These are phyloP conservation scores for Solanum stenotomum DNA, from an alignment of 257 asterid species.

Conservation along the genomic window DNA sequence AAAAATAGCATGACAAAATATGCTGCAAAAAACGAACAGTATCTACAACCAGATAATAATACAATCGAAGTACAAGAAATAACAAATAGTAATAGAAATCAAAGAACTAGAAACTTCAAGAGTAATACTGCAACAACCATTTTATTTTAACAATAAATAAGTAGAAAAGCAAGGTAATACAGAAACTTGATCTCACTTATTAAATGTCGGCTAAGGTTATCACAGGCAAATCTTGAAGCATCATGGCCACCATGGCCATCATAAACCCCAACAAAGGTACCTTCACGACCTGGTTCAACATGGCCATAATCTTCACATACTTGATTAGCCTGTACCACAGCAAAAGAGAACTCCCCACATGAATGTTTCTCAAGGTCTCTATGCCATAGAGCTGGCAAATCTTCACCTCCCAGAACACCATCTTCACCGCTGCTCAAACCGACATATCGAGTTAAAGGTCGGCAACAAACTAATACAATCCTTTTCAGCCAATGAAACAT, in stretches of 20 bases:
- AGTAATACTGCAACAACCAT: neutral
- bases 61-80: neutral
- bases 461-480: slow-evolving; percentile 40
- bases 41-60: neutral
- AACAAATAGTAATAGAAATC: too few species aligned
- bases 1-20: neutral
- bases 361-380: slow-evolving; percentile 70
- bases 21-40: neutral
- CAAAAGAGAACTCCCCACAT: slow-evolving; percentile 65
- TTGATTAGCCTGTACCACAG: slow-evolving; percentile 62
- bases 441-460: slow-evolving; percentile 65
- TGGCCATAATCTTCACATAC: slow-evolving; percentile 67
- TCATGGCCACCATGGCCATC: slow-evolving; percentile 89
- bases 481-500: slow-evolving; percentile 63
- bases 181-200: slow-evolving; percentile 30
- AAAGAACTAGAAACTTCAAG: too few species aligned
- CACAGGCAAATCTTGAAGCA: slow-evolving; percentile 48
- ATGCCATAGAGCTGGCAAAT: slow-evolving; percentile 41
- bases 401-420: neutral
- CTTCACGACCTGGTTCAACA: slow-evolving; percentile 50
- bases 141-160: too few species aligned
- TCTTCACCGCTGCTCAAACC: slow-evolving; percentile 59
- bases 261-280: slow-evolving; percentile 70
- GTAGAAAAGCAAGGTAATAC: neutral
- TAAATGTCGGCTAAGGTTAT: slow-evolving; percentile 43